Conservation (phyloP, 2,329 filamentous ascomycete genomes). For the Cordyceps javanica region DNA sequence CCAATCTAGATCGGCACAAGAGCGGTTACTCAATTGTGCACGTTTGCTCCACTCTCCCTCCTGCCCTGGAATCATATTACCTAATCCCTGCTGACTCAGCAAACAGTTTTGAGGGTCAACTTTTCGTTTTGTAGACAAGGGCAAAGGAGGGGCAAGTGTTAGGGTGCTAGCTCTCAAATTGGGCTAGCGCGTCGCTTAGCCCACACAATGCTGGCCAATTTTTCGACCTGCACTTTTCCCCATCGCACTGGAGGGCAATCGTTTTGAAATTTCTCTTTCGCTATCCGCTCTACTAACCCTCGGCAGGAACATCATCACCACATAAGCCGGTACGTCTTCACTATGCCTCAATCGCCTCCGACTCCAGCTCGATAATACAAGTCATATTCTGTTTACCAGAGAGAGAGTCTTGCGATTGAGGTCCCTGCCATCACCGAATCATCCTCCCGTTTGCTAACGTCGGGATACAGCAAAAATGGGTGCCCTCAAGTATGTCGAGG, state of each 20-base stretch:
- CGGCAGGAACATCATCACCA: conserved; percentile 29
- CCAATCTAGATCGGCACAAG: background rate
- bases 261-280: conserved; percentile 25
- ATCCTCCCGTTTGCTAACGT: conserved; percentile 22
- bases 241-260: conserved; percentile 19
- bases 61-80: conserved; percentile 25
- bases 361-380: conserved; percentile 3
- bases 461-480: conserved; percentile 69
- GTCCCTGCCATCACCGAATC: background rate
- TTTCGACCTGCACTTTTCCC: conserved; percentile 26
- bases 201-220: conserved; percentile 31
- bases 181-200: conserved; percentile 31
- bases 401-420: conserved; percentile 6
- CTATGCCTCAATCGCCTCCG: conserved; percentile 3
- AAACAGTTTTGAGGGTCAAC: background rate
- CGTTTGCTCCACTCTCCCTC: background rate
- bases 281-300: conserved; percentile 30
- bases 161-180: conserved; percentile 19
- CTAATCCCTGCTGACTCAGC: conserved; percentile 13
- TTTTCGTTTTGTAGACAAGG: background rate
- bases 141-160: conserved; percentile 25
- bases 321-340: conserved; percentile 31
- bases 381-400: background rate
- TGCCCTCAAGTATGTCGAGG: conserved; percentile 99
- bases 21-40: conserved; percentile 5